Base-by-base conservation (phyloP, 176 grass and related monocot genomes). In the Aegilops bicornis region DNA sequence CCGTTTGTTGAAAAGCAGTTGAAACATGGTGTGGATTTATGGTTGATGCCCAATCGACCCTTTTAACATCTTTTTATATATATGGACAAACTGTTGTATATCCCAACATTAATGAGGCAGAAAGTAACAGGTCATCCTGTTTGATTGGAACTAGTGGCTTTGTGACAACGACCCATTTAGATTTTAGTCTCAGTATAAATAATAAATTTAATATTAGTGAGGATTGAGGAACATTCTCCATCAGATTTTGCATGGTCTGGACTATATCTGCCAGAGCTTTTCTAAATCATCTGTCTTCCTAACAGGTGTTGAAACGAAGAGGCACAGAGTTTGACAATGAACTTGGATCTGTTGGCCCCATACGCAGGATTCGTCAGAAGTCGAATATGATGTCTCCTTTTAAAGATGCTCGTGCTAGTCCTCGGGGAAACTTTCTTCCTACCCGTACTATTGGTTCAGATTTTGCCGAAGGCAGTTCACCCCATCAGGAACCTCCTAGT, bases 351-450 rank as follows among this genome's bases (percentile, higher is more conserved):
- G 45, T 90, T 85, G 93, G 94, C 24, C 92, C 92, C 69, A 92
- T 96, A 40, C 88, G 94, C 20, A 98, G 97, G 86, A 96, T 96
- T 75, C 90, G 97, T 16, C 97, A 93, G 54, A 98, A 96, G 79
- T 69, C 91, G 54, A 95, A 76, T 79, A 86, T 94, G 88, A 87
- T 80, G 64, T 73, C 79, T 88, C 80, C 88, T 67, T 79, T 58
- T 13, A 96, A 78, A 88, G 82, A 86, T 85, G 73, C 79, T 10
- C 67, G 27, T 70, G 29, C 3, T 52, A 83, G 37, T 86, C 76
- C 78, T 75, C 75, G 25, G 76, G 91, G 64, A 84, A 96, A 90
- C 37, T 48, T 94, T 84, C 78, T 62, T 79, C 66, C 86, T 87
- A 83, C 56, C 84, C 47, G 19, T 74, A 52, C 87, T 45, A 61